These are phyloP conservation scores for Phellinidium pouzarii DNA, from an alignment of 1,284 basidiomycete species.

Conservation along the genomic window DNA sequence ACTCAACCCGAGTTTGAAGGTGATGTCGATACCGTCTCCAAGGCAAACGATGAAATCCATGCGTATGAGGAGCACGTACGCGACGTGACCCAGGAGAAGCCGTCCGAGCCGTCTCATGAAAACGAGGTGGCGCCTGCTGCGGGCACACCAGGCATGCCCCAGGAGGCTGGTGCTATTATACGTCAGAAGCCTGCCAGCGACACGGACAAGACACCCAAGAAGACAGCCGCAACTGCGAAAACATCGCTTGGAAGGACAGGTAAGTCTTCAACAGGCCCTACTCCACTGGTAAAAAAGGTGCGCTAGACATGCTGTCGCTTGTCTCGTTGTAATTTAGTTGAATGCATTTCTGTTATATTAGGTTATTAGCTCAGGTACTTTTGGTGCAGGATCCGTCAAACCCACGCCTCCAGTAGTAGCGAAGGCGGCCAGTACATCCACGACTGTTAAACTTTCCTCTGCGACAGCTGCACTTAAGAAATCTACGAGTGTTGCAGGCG, in stretches of 20 bases:
- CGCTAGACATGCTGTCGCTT: slow-evolving; percentile 24
- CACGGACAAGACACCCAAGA: slow-evolving; percentile 13
- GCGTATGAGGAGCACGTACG: slow-evolving; percentile 9
- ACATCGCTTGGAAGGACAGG: slow-evolving; percentile 18
- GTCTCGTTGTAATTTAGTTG: slow-evolving; percentile 4
- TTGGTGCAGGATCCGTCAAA: slow-evolving; percentile 53
- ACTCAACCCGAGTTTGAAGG: slow-evolving; percentile 5
- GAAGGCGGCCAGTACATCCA: slow-evolving; percentile 33
- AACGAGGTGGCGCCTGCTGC: slow-evolving; percentile 9
- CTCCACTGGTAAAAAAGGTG: slow-evolving; percentile 62
- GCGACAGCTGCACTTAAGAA: slow-evolving; percentile 38
- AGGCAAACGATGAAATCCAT: slow-evolving; percentile 10
- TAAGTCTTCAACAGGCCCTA: slow-evolving; percentile 22
- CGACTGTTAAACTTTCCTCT: slow-evolving; percentile 21
- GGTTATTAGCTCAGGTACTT: slow-evolving; percentile 63
- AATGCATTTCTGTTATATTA: slow-evolving; percentile 24
- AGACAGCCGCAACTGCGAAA: slow-evolving; percentile 12
- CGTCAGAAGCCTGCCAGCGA: slow-evolving; percentile 11
- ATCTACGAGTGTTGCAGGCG: slow-evolving; percentile 35
- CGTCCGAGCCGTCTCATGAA: slow-evolving; percentile 7
- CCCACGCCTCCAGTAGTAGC: slow-evolving; percentile 33
- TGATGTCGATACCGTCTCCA: slow-evolving; percentile 11
- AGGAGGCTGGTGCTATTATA: slow-evolving; percentile 12
- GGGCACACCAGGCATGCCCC: slow-evolving; percentile 12
- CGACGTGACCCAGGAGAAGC: slow-evolving; percentile 6